A percentile compares a stretch with the other conserved stretches of the same genome.
Evolutionary conservation across 352 stramenopile genomes (phyloP).

Genomic region (Elongisporangium prolatum): DNA sequence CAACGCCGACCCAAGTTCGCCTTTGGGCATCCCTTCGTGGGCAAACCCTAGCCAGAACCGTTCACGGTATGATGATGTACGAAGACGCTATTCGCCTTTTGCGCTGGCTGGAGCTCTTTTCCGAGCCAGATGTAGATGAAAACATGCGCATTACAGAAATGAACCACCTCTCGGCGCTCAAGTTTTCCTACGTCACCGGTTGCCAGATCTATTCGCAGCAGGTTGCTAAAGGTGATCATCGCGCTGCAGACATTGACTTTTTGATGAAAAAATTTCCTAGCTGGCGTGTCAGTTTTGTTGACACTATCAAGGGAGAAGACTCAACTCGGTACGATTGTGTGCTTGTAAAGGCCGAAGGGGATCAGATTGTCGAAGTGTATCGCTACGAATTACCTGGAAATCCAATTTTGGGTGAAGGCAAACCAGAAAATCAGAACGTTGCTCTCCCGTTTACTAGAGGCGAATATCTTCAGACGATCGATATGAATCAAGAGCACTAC

Average conservation of each 20-base stretch:
- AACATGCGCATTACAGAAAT: conserved; percentile 75
- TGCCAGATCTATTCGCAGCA: conserved; percentile 88
- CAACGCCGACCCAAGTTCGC: conserved; percentile 66
- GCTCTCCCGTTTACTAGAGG: conserved; percentile 81
- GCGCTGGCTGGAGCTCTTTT: conserved; percentile 80
- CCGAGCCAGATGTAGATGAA: conserved; percentile 50
- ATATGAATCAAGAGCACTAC: conserved; percentile 91
- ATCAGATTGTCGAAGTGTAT: conserved; percentile 87
- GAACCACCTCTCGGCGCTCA: conserved; percentile 79
- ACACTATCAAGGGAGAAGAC: conserved; percentile 51
- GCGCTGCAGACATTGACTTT: conserved; percentile 87
- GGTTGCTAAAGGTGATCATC: conserved; percentile 62
- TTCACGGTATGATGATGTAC: conserved; percentile 90
- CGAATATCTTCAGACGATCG: conserved; percentile 87
- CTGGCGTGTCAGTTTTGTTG: conserved; percentile 86
- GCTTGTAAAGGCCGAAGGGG: conserved; percentile 70
- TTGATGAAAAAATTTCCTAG: conserved; percentile 87
- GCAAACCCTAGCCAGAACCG: conserved; percentile 82
- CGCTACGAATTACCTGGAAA: conserved; percentile 86
- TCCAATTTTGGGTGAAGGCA: conserved; percentile 84
- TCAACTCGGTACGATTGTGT: conserved; percentile 64
- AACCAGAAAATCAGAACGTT: conserved; percentile 88
- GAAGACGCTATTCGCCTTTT: conserved; percentile 83
- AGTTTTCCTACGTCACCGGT: conserved; percentile 87
- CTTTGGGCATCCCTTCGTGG: conserved; percentile 82